Conservation (phyloP, 371 early-diverging fungal species). For the Mortierella sp. region DNA sequence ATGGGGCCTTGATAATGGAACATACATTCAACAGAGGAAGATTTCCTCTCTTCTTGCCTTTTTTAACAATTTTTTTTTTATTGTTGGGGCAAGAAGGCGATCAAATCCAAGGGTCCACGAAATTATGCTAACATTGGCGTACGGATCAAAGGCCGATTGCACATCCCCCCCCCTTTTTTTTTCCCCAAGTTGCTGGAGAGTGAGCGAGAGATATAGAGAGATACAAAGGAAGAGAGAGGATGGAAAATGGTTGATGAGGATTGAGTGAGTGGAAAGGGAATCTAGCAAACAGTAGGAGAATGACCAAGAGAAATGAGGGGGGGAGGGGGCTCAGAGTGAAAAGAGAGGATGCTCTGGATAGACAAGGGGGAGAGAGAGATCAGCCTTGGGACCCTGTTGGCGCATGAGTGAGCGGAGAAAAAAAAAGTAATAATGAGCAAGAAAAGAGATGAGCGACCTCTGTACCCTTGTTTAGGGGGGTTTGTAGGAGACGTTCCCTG, state of each 20-base stretch:
- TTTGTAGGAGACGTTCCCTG: too few species aligned
- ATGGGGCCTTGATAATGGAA: conserved; percentile 15
- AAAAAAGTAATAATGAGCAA: too few species aligned
- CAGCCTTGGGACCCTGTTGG: too few species aligned
- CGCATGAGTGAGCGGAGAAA: too few species aligned
- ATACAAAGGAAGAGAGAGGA: background rate
- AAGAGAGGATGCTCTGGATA: too few species aligned
- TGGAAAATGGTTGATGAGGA: background rate
- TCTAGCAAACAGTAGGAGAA: background rate
- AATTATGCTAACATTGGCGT: conserved; percentile 20
- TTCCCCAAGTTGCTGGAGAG: background rate
- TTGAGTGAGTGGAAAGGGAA: conserved; percentile 1
- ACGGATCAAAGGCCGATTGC: conserved; percentile 42
- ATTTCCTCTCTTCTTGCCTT: too few species aligned
- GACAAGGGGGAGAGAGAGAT: too few species aligned
- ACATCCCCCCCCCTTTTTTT: conserved; percentile 17
- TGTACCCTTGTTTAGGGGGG: background rate
- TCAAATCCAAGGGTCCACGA: conserved; percentile 27
- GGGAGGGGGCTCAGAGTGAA: too few species aligned
- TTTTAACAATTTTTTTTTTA: too few species aligned
- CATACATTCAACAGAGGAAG: conserved; percentile 15
- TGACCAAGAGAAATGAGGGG: too few species aligned
- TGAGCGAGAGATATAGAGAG: background rate
- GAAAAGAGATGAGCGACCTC: background rate
- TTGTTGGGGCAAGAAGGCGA: conserved; percentile 8